Base-by-base conservation (phyloP, 2,329 filamentous ascomycete genomes). In the Exophiala aquamarina region DNA sequence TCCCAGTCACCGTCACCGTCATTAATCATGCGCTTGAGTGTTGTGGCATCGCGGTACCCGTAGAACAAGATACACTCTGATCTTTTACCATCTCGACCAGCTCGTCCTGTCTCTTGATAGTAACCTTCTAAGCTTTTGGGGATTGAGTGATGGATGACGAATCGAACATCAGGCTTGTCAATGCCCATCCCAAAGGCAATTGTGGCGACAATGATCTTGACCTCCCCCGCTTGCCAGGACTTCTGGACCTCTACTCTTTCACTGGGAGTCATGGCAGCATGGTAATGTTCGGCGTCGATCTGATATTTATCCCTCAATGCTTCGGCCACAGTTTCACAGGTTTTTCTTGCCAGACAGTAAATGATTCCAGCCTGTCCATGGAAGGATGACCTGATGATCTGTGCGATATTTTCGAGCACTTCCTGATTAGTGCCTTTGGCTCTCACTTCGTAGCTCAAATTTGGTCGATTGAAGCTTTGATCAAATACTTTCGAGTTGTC, bases 171-270 rank as follows among this genome's bases (percentile, higher is more conserved):
- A 1, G 91, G 82, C 66, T 98, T 98, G 72, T 98, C 93, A 56
- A 98, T 98, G n/a, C 93, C 93, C 93, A 98, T 98, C 5, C 93
- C 93, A 64, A 98, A 98, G 18, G 93, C 93, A 66, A 98, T 97
- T 0, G 93, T 98, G 15, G 93, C 94, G 40, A 98, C 93, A 34
- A 98, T 94, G 26, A 98, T 87, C 58, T 95, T 87, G 60, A 85
- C 80, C 41, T 75, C 71, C 4, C 90, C 89, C 34, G 70, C 72
- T 66, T 98, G 93, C 93, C 93, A 98, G 21, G 82, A 68, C 50
- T 79, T 79, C 66, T 97, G 92, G 3, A 93, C 79, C 5, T 76
- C 65, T 1, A 77, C 75, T 64, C 92, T 92, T 41, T 87, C 80
- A 3, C 78, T 70, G 0, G 85, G 65, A 2, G 81, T 71, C 69